phyloP scores from a whole-genome alignment of 345 rosid species.

The Pugionium cornutum region DNA sequence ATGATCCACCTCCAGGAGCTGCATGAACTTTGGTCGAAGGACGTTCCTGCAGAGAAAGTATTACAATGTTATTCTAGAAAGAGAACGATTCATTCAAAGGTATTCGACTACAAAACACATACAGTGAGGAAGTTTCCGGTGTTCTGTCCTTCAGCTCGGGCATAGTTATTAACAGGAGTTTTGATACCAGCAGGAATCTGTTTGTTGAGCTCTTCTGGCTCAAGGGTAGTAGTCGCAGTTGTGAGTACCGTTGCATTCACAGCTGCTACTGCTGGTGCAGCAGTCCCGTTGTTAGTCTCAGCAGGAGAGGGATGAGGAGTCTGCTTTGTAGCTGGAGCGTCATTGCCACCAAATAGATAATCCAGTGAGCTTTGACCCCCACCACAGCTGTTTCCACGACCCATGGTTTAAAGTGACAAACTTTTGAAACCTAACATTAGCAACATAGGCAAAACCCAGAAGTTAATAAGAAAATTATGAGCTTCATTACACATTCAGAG shows the following conservation, averaged over 20 bases:
- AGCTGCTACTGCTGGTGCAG: slow-evolving; percentile 14
- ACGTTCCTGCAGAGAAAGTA: slow-evolving; percentile 40
- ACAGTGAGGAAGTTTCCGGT: slow-evolving; percentile 82
- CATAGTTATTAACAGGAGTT: slow-evolving; percentile 62
- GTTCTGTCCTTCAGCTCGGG: slow-evolving; percentile 73
- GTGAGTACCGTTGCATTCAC: slow-evolving; percentile 34
- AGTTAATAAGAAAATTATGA: background rate
- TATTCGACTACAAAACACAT: slow-evolving; percentile 18
- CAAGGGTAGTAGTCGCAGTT: slow-evolving; percentile 28
- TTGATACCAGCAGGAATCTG: slow-evolving; percentile 74
- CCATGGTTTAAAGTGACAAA: slow-evolving; percentile 43
- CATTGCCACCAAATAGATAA: slow-evolving; percentile 71
- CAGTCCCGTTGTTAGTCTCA: slow-evolving; percentile 30
- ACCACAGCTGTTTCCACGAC: slow-evolving; percentile 79
- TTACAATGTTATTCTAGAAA: background rate
- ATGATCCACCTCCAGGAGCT: slow-evolving; percentile 52
- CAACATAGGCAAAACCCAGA: background rate
- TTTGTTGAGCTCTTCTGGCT: slow-evolving; percentile 47
- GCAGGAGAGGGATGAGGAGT: slow-evolving; percentile 32
- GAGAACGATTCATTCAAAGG: background rate
- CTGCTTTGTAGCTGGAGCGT: slow-evolving; percentile 43
- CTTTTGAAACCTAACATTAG: slow-evolving; percentile 8
- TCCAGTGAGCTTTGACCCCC: slow-evolving; percentile 88
- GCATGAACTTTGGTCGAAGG: slow-evolving; percentile 54
- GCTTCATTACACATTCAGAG: background rate